Evolutionary conservation across 352 stramenopile genomes (phyloP), one percentile per base, ranked within the genome.

Genomic region (Phytophthora boehmeriae): DNA sequence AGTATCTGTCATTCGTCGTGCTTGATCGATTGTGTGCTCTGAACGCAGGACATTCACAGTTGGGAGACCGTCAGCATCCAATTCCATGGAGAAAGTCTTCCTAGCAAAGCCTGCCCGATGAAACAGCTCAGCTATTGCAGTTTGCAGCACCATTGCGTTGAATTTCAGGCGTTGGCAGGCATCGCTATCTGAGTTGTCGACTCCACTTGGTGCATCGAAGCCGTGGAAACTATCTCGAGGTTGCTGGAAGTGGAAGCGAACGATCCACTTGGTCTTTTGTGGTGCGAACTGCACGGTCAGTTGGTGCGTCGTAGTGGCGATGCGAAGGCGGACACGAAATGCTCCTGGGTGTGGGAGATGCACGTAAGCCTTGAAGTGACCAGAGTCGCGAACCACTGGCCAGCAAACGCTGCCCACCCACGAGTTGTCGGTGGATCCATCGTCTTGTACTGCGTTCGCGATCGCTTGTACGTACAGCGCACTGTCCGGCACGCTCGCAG

Each of bases 211-310:
- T 38, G 25, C 44, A 39, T 63, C 55, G n/a, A 63, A 57, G 25
- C 39, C 55, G 8, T 57, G 23, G 44, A 50, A 46, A 20, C 45
- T 56, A 25, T 63, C 55, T 9, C 34, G 38, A 20, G 55, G 45
- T 35, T 57, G 42, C 14, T 63, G 55, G 45, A 51, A 63, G 55
- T 63, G 55, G 14, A 63, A 63, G 14, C 55, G 55, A 17, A 63
- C 27, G 1, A 63, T 8, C 54, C 54, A 61, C 20, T 47, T 51
- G 17, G 53, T 53, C 45, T n/a, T 28, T n/a, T 43, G 32, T 27
- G 54, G 54, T 9, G 25, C 39, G 23, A 61, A 61, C 16, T n/a
- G 39, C 39, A 61, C 16, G 1, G 54, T 20, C 8, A 54, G 20
- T 10, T 35, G 19, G 20, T 49, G 22, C 8, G 35, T 36, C 4